phyloP scores from a whole-genome alignment of 2,329 filamentous ascomycete species.

The Malbranchea zuffiana region DNA sequence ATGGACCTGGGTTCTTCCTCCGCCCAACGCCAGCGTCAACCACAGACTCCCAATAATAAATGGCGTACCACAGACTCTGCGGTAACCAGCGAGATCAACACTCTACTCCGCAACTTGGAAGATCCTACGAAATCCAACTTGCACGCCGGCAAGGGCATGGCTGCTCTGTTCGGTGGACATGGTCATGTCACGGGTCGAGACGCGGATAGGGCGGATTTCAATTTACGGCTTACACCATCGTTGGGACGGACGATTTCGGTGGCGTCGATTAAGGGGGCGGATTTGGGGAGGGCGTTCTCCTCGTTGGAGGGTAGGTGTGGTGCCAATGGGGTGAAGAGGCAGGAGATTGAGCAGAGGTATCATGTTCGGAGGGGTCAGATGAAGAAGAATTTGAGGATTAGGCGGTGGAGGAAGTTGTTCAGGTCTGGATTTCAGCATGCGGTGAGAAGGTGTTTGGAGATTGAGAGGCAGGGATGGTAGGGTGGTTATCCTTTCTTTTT shows the following conservation, averaged over 20 bases:
- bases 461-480: slow-evolving; percentile 39
- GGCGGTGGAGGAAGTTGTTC: slow-evolving; percentile 36
- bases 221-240: slow-evolving; percentile 19
- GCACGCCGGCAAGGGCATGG: background rate
- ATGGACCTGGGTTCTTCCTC: too few species aligned
- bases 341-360: slow-evolving; percentile 28
- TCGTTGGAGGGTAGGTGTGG: slow-evolving; percentile 19
- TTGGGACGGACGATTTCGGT: slow-evolving; percentile 19
- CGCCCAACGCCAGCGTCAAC: too few species aligned
- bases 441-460: slow-evolving; percentile 32
- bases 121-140: background rate
- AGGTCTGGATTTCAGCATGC: slow-evolving; percentile 35
- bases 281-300: slow-evolving; percentile 18
- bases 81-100: too few species aligned
- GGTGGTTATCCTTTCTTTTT: slow-evolving; percentile 1
- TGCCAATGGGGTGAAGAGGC: slow-evolving; percentile 26
- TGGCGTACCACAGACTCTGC: too few species aligned
- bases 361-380: slow-evolving; percentile 34
- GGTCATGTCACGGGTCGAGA: too few species aligned
- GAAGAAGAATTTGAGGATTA: slow-evolving; percentile 30
- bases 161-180: background rate
- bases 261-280: slow-evolving; percentile 14
- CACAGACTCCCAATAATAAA: too few species aligned
- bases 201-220: background rate
- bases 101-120: background rate